Base-by-base conservation (phyloP, 169 alveolate genomes). In the Plasmodium adleri region DNA sequence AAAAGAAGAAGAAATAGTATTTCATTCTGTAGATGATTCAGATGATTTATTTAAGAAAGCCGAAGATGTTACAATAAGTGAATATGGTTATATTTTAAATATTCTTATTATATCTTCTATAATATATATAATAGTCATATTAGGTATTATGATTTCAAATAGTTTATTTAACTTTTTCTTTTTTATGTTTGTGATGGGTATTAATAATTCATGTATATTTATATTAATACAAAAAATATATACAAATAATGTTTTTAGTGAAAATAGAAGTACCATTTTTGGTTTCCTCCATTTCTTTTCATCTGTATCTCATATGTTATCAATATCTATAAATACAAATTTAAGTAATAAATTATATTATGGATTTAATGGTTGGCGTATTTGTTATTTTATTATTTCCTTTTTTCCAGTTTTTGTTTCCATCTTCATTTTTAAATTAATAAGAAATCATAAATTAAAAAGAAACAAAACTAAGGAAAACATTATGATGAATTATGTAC, bases 221-320 rank as follows among this genome's bases (percentile, higher is more conserved):
- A 76, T 76, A 13, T 58, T 76, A 58, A 76, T 76, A 49, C 89
- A 76, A 68, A 76, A 76, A 76, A 76, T 76, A 64, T 76, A 76
- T 56, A 76, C 89, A 8, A 76, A 76, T 47, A 64, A 76, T 2
- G 89, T 76, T 7, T 76, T 63, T 64, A 76, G 89, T 49, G 89
- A 76, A 39, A 64, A 76, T 58, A 26, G 89, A 64, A 76, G 89
- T 8, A 76, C 89, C 15, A 76, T 76, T 26, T 76, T 63, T 76
- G 89, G 89, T 58, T 76, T 76, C 45, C 76, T 76, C 3, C 89
- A 76, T 64, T 76, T 76, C 66, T 76, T 76, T 59, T 63, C 89
- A 32, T 76, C 89, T 24, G 32, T 76, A 15, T 76, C 89, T 10
- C 89, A 76, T 50, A 76, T 64, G 89, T 12, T 76, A 17, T 76